phyloP scores from a whole-genome alignment of 345 rosid genomes.

The Gossypium bickii region DNA sequence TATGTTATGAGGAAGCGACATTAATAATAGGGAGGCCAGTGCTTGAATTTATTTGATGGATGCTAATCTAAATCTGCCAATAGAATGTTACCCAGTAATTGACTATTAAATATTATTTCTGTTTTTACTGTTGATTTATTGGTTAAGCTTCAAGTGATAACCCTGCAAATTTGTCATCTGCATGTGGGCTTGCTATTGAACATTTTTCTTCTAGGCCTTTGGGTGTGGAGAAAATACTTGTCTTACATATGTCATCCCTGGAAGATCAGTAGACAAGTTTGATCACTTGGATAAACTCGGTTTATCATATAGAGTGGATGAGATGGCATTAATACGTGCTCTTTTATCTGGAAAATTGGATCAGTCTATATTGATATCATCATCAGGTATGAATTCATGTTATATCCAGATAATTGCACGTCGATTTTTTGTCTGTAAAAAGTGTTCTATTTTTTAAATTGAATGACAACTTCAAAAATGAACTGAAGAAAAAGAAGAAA shows the following conservation, averaged over 20 bases:
- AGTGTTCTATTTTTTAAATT: not conserved
- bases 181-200: not conserved
- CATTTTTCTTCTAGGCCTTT: conserved; percentile 39
- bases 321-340: conserved; percentile 64
- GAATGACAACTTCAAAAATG: not conserved
- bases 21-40: not conserved
- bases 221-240: conserved; percentile 39
- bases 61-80: not conserved
- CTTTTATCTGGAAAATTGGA: conserved; percentile 65
- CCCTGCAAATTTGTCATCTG: conserved; percentile 1
- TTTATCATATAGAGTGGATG: conserved; percentile 54
- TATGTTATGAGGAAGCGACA: not conserved
- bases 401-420: conserved; percentile 2
- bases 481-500: not conserved
- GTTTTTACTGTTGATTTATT: not conserved
- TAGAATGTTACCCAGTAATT: not conserved
- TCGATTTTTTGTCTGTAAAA: not conserved
- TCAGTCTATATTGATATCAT: conserved; percentile 43
- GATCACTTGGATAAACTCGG: conserved; percentile 41
- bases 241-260: conserved; percentile 51
- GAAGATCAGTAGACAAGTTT: conserved; percentile 46
- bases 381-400: conserved; percentile 46
- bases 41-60: not conserved
- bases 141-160: not conserved
- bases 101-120: not conserved